phyloP scores from a whole-genome alignment of 1,139 yeast species.

The Zhuliangozyma blackwelliae region DNA sequence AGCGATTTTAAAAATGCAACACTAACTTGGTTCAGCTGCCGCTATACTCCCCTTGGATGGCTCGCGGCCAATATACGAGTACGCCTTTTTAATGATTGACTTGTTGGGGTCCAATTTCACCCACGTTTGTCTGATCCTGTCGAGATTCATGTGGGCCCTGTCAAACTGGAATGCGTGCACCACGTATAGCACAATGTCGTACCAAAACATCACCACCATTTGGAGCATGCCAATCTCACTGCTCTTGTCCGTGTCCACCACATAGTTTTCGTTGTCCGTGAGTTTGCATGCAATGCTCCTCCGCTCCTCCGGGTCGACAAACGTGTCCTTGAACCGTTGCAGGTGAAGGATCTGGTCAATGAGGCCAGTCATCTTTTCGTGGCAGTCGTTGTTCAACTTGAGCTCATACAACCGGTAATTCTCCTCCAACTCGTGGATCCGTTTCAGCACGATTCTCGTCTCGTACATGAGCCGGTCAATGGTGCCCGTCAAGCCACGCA shows the following conservation, averaged over 20 bases:
- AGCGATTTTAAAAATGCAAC: background rate
- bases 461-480: conserved; percentile 81
- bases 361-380: conserved; percentile 23
- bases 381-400: conserved; percentile 27
- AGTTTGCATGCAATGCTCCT: conserved; percentile 24
- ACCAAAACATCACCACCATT: conserved; percentile 23
- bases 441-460: conserved; percentile 62
- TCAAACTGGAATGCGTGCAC: conserved; percentile 34
- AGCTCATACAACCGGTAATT: conserved; percentile 48
- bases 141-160: conserved; percentile 40
- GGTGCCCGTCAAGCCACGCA: conserved; percentile 61
- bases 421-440: conserved; percentile 80
- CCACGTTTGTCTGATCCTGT: conserved; percentile 43
- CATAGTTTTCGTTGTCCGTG: conserved; percentile 15
- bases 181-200: conserved; percentile 27
- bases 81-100: conserved; percentile 34
- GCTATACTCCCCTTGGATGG: conserved; percentile 14
- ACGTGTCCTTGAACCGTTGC: conserved; percentile 31
- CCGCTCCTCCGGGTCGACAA: conserved; percentile 25
- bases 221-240: conserved; percentile 16
- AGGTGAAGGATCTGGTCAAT: conserved; percentile 35
- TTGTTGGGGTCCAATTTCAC: conserved; percentile 43
- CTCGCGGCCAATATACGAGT: conserved; percentile 32
- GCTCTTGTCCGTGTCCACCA: conserved; percentile 2
- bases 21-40: background rate